A percentile compares a stretch with the other conserved stretches of the same genome.
Conservation (phyloP, 768 basidiomycete species). For the Macrocybe gigantea region DNA sequence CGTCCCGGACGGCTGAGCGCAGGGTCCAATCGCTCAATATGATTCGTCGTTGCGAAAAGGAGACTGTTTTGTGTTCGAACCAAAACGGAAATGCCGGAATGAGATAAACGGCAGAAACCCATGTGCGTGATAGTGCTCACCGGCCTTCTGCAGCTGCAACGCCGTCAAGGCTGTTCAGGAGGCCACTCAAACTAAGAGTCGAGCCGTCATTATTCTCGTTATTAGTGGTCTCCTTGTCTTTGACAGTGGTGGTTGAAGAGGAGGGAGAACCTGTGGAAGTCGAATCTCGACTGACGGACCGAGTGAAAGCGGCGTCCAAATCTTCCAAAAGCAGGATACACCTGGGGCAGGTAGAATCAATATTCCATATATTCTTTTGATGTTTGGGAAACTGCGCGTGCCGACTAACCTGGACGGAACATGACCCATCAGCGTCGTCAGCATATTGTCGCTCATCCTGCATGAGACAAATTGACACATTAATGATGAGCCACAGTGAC, state of each 20-base stretch:
- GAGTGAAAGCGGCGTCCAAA: constrained; percentile 88
- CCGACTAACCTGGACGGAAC: constrained; percentile 70
- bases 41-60: constrained; percentile 90
- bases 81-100: constrained; percentile 9
- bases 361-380: background rate
- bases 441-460: constrained; percentile 88
- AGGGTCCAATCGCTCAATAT: constrained; percentile 88
- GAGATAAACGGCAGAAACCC: constrained; percentile 1
- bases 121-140: constrained; percentile 34
- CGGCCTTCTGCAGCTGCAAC: constrained; percentile 84
- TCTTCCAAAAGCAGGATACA: constrained; percentile 93
- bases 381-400: too few relatives aligned
- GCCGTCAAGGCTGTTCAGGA: constrained; percentile 82
- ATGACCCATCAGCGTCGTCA: constrained; percentile 83
- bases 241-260: constrained; percentile 34
- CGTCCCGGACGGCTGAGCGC: constrained; percentile 84
- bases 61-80: constrained; percentile 35
- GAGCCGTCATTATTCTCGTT: constrained; percentile 63
- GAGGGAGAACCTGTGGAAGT: constrained; percentile 73
- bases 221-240: constrained; percentile 22
- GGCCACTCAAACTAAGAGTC: constrained; percentile 78
- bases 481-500: constrained; percentile 11
- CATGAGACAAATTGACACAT: constrained; percentile 2
- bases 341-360: constrained; percentile 29
- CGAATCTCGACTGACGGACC: constrained; percentile 77